Conservation (phyloP, 2,329 filamentous ascomycete species). For the Elsinoe fawcettii region DNA sequence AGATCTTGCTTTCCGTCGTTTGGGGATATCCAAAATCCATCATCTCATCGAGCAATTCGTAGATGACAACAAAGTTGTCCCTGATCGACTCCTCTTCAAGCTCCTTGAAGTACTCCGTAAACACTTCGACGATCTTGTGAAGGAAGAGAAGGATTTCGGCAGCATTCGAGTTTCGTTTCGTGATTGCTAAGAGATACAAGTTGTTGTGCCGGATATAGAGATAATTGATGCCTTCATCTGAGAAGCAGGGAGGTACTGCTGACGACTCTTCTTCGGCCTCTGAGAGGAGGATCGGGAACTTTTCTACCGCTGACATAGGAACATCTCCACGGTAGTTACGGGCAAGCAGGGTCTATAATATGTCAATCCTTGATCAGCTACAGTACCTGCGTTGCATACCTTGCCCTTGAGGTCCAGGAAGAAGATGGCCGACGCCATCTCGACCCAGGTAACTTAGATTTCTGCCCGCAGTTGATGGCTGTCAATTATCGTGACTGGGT, state of each 20-base stretch:
- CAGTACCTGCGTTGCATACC: conserved; percentile 44
- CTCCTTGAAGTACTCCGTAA: conserved; percentile 99
- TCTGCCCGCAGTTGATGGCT: too few relatives aligned
- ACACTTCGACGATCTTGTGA: conserved; percentile 96
- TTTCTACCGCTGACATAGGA: conserved; percentile 97
- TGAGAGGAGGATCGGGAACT: conserved; percentile 89
- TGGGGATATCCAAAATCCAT: conserved; percentile 99
- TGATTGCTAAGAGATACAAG: conserved; percentile 93
- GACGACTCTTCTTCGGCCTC: conserved; percentile 99
- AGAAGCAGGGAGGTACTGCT: conserved; percentile 94
- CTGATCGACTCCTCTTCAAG: conserved; percentile 97
- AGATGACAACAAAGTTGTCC: conserved; percentile 99
- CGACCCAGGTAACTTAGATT: not conserved
- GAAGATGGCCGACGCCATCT: conserved; percentile 94
- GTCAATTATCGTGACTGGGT: too few relatives aligned
- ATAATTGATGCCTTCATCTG: conserved; percentile 97
- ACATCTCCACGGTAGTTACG: conserved; percentile 98
- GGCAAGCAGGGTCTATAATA: conserved; percentile 78
- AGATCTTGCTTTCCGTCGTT: conserved; percentile 95
- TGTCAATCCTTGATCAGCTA: conserved; percentile 11
- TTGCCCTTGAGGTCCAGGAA: conserved; percentile 99
- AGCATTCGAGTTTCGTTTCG: conserved; percentile 97
- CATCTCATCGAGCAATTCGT: conserved; percentile 98
- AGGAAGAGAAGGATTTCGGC: conserved; percentile 97
- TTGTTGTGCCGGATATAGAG: conserved; percentile 99